Evolutionary conservation across 2,329 filamentous ascomycete species (phyloP), one percentile per base, ranked within the genome.

Genomic region (Cadophora sp.): DNA sequence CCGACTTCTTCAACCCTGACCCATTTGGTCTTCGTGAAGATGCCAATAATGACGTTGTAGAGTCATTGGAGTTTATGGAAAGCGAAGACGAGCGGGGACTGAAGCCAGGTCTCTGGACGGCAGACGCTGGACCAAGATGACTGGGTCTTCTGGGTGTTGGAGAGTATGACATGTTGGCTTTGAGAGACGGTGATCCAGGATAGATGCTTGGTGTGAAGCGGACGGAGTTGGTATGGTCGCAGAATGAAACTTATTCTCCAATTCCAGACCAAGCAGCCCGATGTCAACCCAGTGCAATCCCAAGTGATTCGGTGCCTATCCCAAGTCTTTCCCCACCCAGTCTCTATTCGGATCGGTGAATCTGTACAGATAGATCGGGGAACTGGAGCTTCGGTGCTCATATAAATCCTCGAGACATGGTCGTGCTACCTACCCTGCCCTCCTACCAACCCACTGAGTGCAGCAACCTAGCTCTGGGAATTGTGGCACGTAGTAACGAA

Each of bases 1-100:
- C 76, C 74, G 88, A 77, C 73, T 91, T 89, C 78, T 88, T 90
- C 71, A 93, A 80, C 39, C 83, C 83, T 8, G 89, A 89, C 62
- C 91, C 91, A 71, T 93, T 92, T 63, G 86, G 82, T 66, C 86
- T 83, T 68, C 88, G 86, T 36, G 87, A 83, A 4, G 85, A 84
- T n/a, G 86, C 83, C 24, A 93, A 85, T 27, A 97, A 83, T 48
- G 93, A 97, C 0, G 88, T 84, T 4, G 87, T 90, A 3, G 95
- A 97, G 64, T 93, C 91, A 79, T 87, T 92, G 6, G 92, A 88
- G 13, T 87, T 83, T n/a, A 95, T 83, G 1, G 93, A 96, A 7
- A 95, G 81, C 1, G 92, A 92, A 0, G 95, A 97, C 6, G 88
- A 89, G 69, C 92, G 86, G 24, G 92, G 89, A 58, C 85, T 88